Conservation (phyloP, 371 early-diverging fungal species). For the Phascolomyces articulosus region DNA sequence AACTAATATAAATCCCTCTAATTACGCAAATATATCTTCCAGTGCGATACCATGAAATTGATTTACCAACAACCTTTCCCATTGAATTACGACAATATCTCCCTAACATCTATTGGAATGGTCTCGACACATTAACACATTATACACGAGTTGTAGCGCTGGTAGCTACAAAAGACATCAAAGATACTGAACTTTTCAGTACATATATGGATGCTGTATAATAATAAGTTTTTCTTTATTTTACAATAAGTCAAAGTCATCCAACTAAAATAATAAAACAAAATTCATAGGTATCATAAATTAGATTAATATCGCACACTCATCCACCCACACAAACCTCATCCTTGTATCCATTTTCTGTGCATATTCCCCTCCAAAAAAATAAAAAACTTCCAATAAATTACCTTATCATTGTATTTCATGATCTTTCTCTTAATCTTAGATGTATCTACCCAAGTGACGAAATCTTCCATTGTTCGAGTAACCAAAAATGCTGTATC, state of each 20-base stretch:
- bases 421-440: constrained; percentile 98
- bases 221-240: constrained; percentile 3
- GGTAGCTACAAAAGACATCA: constrained; percentile 40
- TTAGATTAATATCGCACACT: too few species aligned
- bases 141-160: constrained; percentile 40
- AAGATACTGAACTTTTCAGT: constrained; percentile 51
- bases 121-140: constrained; percentile 11
- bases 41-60: constrained; percentile 62
- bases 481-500: constrained; percentile 93
- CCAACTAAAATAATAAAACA: constrained; percentile 44
- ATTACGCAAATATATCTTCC: neutral
- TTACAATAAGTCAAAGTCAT: constrained; percentile 72
- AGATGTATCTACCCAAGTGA: constrained; percentile 98
- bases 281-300: too few species aligned
- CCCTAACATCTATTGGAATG: constrained; percentile 51
- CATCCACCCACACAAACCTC: too few species aligned
- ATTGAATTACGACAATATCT: constrained; percentile 46
- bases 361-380: neutral
- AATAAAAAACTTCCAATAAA: neutral
- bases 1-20: too few species aligned
- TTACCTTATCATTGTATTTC: constrained; percentile 96
- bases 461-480: constrained; percentile 96
- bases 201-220: constrained; percentile 53
- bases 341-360: too few species aligned
- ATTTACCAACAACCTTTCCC: constrained; percentile 43